Percentiles rank a stretch among this genome's conserved stretches.
These are phyloP conservation scores for Aspergillus neoniger DNA, from an alignment of 2,329 filamentous ascomycete species.

Conservation along the genomic window DNA sequence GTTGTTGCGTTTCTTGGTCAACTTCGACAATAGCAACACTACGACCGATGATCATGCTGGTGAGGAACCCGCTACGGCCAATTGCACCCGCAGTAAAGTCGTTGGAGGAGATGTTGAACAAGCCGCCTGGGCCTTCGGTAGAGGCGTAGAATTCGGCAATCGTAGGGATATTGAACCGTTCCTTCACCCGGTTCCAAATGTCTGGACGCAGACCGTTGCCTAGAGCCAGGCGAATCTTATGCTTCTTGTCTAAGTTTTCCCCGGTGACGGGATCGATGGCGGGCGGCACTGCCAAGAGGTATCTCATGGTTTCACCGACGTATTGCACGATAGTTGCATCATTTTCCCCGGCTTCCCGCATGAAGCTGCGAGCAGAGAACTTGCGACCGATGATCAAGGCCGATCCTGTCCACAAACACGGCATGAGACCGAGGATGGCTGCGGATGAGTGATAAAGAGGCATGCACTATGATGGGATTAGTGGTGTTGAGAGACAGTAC, in stretches of 20 bases:
- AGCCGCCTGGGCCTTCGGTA: conserved; percentile 69
- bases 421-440: conserved; percentile 66
- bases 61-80: conserved; percentile 68
- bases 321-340: conserved; percentile 80
- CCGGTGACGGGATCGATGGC: conserved; percentile 65
- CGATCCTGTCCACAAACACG: conserved; percentile 61
- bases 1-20: conserved; percentile 70
- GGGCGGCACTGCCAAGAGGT: conserved; percentile 69
- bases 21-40: conserved; percentile 65
- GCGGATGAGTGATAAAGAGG: conserved; percentile 86
- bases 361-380: conserved; percentile 77
- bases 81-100: conserved; percentile 75
- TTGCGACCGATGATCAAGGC: conserved; percentile 73
- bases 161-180: conserved; percentile 72
- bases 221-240: conserved; percentile 73
- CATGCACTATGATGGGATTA: conserved; percentile 63
- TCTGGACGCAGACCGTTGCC: conserved; percentile 86
- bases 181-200: conserved; percentile 80
- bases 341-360: conserved; percentile 70
- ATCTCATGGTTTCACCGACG: conserved; percentile 83
- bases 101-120: conserved; percentile 74
- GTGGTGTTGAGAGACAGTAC: not conserved
- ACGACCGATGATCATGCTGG: conserved; percentile 55
- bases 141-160: conserved; percentile 81
- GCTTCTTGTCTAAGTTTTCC: conserved; percentile 69